phyloP scores from a whole-genome alignment of 1,284 basidiomycete genomes.

The Cryptococcus depauperatus region DNA sequence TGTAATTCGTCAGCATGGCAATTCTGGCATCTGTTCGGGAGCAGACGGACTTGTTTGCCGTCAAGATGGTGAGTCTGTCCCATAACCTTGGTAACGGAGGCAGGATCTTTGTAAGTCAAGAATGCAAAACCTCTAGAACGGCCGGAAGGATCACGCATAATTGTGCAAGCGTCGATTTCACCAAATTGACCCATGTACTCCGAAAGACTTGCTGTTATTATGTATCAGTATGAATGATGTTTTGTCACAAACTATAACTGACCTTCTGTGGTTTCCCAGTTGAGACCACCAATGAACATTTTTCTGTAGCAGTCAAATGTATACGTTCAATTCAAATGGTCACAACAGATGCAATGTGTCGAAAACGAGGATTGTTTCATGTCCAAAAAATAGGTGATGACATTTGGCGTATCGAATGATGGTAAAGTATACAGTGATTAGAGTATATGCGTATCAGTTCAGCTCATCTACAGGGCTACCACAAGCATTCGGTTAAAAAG shows the following conservation, averaged over 20 bases:
- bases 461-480: constrained; percentile 8
- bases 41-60: constrained; percentile 71
- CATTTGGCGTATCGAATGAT: constrained; percentile 1
- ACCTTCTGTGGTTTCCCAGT: constrained; percentile 97
- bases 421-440: constrained; percentile 2
- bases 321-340: not conserved
- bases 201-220: constrained; percentile 61
- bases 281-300: constrained; percentile 94
- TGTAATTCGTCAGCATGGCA: constrained; percentile 39
- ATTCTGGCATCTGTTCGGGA: not conserved
- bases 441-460: constrained; percentile 10
- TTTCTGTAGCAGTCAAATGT: constrained; percentile 56
- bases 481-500: not conserved
- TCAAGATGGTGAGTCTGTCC: constrained; percentile 80
- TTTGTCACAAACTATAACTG: too few relatives aligned
- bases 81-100: constrained; percentile 83
- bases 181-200: constrained; percentile 85
- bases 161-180: constrained; percentile 82
- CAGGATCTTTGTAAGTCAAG: constrained; percentile 78
- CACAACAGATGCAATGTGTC: not conserved
- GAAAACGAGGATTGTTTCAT: not conserved
- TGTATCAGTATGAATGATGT: not conserved
- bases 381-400: constrained; percentile 3
- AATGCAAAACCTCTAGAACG: constrained; percentile 91
- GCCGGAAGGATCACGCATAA: constrained; percentile 87